These are phyloP conservation scores for Vitis hybrid DNA, from an alignment of 177 flowering plant genomes.

Conservation along the genomic window DNA sequence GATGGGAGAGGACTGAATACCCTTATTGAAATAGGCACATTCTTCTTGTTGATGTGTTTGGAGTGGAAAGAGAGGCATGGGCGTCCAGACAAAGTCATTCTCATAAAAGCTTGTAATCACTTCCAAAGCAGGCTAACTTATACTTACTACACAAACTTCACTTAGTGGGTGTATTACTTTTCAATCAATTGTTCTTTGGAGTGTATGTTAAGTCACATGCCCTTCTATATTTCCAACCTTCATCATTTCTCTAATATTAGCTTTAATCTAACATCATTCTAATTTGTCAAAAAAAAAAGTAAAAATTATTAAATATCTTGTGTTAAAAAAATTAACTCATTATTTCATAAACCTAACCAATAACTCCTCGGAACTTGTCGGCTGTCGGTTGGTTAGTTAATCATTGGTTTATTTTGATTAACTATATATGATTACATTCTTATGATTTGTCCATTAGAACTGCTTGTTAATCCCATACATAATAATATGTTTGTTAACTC, in stretches of 20 bases:
- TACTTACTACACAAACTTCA: slow-evolving; percentile 12
- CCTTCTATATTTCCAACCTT: slow-evolving; percentile 11
- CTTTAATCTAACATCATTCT: slow-evolving; percentile 5
- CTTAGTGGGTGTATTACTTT: slow-evolving; percentile 24
- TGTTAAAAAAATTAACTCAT: no score
- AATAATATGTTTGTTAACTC: no score
- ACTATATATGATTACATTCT: no score
- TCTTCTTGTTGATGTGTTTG: slow-evolving; percentile 12
- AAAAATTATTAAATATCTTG: no score
- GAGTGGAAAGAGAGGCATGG: slow-evolving; percentile 30
- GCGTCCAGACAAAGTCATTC: slow-evolving; percentile 19
- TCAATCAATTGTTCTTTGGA: slow-evolving; percentile 19
- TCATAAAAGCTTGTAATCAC: slow-evolving; percentile 15
- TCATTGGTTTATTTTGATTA: no score
- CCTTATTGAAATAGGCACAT: neutral
- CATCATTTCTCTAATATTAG: neutral
- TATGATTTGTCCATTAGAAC: no score
- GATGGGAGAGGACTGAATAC: no score
- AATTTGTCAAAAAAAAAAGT: no score
- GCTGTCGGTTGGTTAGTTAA: neutral
- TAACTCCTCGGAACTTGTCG: neutral
- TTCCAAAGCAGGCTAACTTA: slow-evolving; percentile 21
- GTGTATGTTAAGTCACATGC: slow-evolving; percentile 31
- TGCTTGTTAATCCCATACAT: no score
- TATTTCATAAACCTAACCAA: no score